These are phyloP conservation scores for Cercospora sojina DNA, from an alignment of 2,329 filamentous ascomycete genomes.

Conservation along the genomic window DNA sequence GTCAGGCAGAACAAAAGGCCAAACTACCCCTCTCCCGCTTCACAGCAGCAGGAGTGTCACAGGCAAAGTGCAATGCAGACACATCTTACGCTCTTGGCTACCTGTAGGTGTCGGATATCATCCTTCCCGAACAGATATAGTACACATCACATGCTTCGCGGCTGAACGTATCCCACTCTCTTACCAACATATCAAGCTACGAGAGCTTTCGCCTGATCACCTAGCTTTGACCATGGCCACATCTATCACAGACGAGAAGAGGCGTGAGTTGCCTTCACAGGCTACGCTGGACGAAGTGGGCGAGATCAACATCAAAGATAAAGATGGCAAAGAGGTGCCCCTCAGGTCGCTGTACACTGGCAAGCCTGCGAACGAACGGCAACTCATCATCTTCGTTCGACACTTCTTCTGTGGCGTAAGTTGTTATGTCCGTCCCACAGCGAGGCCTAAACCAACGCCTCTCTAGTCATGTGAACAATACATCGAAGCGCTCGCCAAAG, in stretches of 20 bases:
- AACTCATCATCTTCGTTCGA: slow-evolving; percentile 42
- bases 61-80: neutral
- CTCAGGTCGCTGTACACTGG: slow-evolving; percentile 33
- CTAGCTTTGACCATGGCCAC: slow-evolving; percentile 16
- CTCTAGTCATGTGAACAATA: slow-evolving; percentile 39
- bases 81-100: neutral
- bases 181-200: neutral
- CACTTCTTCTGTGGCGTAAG: slow-evolving; percentile 44
- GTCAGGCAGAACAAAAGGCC: neutral
- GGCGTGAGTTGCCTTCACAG: slow-evolving; percentile 21
- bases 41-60: neutral
- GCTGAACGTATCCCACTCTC: neutral
- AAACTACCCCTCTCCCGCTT: neutral
- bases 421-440: neutral
- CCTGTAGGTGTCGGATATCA: neutral
- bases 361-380: slow-evolving; percentile 22
- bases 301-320: slow-evolving; percentile 30
- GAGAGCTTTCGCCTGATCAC: neutral
- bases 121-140: slow-evolving; percentile 1
- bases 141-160: neutral
- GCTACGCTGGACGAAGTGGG: slow-evolving; percentile 26
- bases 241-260: slow-evolving; percentile 15
- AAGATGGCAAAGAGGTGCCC: slow-evolving; percentile 29
- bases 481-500: slow-evolving; percentile 31
- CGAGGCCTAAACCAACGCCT: neutral